Evolutionary conservation across 108 stramenopile species (phyloP), one percentile per base, ranked within the genome.

Genomic region (Aurantiochytrium sp.): DNA sequence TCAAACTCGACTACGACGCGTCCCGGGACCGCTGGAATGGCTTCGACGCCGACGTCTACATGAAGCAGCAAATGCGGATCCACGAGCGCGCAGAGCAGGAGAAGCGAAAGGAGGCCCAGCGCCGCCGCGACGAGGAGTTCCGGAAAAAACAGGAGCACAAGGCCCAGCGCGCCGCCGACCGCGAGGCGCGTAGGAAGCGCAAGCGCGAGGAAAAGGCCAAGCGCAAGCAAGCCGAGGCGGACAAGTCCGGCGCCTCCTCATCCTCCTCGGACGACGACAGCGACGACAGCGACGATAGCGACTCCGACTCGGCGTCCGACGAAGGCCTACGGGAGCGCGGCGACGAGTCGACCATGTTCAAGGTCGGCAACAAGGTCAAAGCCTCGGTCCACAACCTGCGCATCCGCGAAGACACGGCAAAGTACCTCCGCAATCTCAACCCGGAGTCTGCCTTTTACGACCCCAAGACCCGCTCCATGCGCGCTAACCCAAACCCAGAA

Each of bases 391-490:
- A 98, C 4, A 99, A 99, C 89, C 93, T 99, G 12, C 95, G 99
- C 48, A 97, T 98, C 88, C 96, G 99, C 36, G 99, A 99, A 89
- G 99, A 99, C 91, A 98, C 97, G 41, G 98, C 98, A 69, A 99
- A 99, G 89, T 99, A 99, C 91, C 91, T 99, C 59, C 92, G 96
- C 52, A 99, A 99, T 89, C 91, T 99, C 19, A 96, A 98, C 90
- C 94, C 95, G 12, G 96, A 97, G 85, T 94, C 94, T 15, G 97
- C 97, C 21, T 97, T 95, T 81, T 98, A 98, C 88, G 98, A 98
- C 93, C 97, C 97, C 12, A 97, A 97, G 87, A 93, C 95, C 4
- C 91, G 98, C n/a, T 94, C 96, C 10, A 99, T 99, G 99, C 91
- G 99, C 50, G 97, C 96, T 55, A 98, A 99, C 93, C 99, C 99